Evolutionary conservation across 768 basidiomycete genomes (phyloP).

Genomic region (Epithele typhae): DNA sequence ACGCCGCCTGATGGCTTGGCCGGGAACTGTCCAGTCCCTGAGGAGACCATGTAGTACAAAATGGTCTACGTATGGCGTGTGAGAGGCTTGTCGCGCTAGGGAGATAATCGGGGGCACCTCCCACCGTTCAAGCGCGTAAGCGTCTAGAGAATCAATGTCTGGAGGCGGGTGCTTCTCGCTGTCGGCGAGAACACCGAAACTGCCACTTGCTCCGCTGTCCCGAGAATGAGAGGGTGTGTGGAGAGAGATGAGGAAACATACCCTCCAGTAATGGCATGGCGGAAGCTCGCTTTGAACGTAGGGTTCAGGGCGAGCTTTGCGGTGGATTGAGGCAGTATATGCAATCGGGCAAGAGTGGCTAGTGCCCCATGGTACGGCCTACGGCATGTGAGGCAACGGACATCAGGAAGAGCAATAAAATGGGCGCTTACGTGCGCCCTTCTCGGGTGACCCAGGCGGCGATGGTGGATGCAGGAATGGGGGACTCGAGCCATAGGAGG

Average conservation of each 20-base stretch:
- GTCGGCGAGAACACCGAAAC: constrained; percentile 78
- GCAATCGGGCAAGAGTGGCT: constrained; percentile 55
- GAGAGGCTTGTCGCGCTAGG: too few species aligned
- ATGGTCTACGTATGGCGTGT: constrained; percentile 60
- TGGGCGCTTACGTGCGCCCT: constrained; percentile 53
- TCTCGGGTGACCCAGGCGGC: constrained; percentile 73
- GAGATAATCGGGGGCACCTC: constrained; percentile 55
- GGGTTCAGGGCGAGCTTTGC: constrained; percentile 63
- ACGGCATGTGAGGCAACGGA: constrained; percentile 2
- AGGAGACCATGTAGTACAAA: constrained; percentile 97
- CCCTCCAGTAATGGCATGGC: constrained; percentile 89
- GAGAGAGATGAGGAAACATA: constrained; percentile 29
- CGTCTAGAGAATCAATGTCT: constrained; percentile 62
- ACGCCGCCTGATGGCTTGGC: constrained; percentile 80
- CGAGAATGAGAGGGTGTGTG: constrained; percentile 1
- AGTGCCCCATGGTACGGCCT: constrained; percentile 75
- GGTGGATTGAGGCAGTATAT: constrained; percentile 60
- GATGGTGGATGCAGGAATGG: constrained; percentile 65
- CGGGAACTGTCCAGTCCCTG: constrained; percentile 71
- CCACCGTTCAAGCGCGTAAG: constrained; percentile 84
- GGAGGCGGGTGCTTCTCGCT: constrained; percentile 52
- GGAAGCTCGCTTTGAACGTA: constrained; percentile 73
- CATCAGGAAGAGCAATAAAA: neutral
- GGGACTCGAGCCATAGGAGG: constrained; percentile 80
- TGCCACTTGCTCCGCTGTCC: constrained; percentile 67